These are phyloP conservation scores for Erodium texanum DNA, from an alignment of 441 rosid species.

Conservation along the genomic window DNA sequence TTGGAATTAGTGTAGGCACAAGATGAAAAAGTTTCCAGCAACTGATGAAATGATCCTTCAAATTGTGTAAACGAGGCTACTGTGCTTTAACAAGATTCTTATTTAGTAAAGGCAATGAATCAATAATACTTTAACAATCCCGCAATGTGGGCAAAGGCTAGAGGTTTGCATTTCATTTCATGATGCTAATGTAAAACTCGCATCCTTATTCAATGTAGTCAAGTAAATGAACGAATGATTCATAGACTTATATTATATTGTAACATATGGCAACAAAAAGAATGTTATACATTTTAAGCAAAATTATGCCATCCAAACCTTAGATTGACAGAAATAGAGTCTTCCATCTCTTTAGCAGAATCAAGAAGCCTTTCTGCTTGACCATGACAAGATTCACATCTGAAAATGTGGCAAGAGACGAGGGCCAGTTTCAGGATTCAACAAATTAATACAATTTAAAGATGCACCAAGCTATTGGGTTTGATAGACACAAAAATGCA, in stretches of 20 bases:
- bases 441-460: not conserved
- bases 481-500: not conserved
- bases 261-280: constrained; percentile 8
- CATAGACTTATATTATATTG: not conserved
- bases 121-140: not conserved
- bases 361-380: constrained; percentile 96
- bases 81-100: not conserved
- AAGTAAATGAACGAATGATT: not conserved
- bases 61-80: not conserved
- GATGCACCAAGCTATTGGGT: not conserved
- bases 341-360: constrained; percentile 98
- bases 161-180: constrained; percentile 3
- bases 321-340: constrained; percentile 90
- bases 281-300: not conserved
- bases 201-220: not conserved
- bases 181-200: not conserved
- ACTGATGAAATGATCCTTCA: not conserved
- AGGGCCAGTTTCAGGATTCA: not conserved
- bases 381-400: constrained; percentile 97
- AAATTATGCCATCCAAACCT: constrained; percentile 37
- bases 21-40: not conserved
- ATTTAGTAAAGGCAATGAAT: not conserved
- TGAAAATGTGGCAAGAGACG: constrained; percentile 28
- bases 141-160: too few relatives aligned
- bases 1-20: not conserved